A percentile compares a stretch with the other conserved stretches of the same genome.
Conservation (phyloP, 2,329 filamentous ascomycete genomes). For the Colletotrichum phormii region DNA sequence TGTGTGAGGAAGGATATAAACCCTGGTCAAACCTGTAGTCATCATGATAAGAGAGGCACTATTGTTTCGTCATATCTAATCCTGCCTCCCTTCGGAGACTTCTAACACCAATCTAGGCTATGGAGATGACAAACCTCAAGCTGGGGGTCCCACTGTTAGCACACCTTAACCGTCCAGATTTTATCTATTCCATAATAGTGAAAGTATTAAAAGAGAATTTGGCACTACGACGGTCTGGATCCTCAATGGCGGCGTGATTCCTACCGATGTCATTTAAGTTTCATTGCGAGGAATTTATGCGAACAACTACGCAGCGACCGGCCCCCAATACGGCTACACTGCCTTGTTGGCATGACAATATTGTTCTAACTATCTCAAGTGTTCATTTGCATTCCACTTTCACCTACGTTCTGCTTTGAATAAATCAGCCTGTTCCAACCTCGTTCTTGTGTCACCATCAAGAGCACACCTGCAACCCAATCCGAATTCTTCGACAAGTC, state of each 20-base stretch:
- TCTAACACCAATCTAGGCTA: background rate
- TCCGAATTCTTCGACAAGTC: background rate
- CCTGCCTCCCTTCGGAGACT: background rate
- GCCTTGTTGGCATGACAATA: background rate
- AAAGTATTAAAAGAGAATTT: background rate
- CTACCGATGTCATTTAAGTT: background rate
- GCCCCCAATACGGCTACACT: background rate
- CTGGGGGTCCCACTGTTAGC: background rate
- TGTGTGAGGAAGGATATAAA: conserved; percentile 11
- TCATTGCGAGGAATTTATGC: background rate
- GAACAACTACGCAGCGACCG: background rate
- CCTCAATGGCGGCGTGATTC: background rate
- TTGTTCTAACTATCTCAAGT: background rate
- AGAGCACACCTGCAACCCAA: background rate
- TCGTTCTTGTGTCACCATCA: background rate
- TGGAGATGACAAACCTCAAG: background rate
- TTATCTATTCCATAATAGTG: background rate
- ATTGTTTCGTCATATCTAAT: background rate
- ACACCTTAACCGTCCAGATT: background rate
- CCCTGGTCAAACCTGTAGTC: background rate
- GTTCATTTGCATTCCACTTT: background rate
- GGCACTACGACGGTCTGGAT: background rate
- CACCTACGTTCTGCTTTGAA: background rate
- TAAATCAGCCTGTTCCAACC: background rate
- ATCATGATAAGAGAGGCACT: background rate